A percentile compares a stretch with the other conserved stretches of the same genome.
phyloP scores from a whole-genome alignment of 768 basidiomycete species.

The Rhodotorula babjevae region DNA sequence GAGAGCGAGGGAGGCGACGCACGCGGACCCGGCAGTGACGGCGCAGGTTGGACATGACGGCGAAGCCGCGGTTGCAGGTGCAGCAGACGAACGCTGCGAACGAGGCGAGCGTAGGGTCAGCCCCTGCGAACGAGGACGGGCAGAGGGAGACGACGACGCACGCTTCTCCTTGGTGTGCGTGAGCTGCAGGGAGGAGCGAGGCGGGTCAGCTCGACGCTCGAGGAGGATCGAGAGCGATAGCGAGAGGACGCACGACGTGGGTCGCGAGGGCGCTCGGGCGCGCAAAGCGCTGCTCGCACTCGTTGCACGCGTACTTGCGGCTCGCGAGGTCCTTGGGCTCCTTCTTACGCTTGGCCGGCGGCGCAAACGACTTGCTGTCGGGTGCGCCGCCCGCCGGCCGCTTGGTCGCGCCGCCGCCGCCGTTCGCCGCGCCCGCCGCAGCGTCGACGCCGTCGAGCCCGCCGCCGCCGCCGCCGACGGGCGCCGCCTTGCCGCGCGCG shows the following conservation, averaged over 20 bases:
- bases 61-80: conserved; percentile 7
- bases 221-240: fast-evolving
- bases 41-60: conserved; percentile 23
- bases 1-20: neutral
- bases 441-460: neutral
- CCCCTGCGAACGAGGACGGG: too few relatives aligned
- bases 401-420: neutral
- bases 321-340: conserved; percentile 5
- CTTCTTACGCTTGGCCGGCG: neutral
- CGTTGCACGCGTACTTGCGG: conserved; percentile 9
- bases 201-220: neutral
- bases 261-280: conserved; percentile 16
- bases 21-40: conserved; percentile 14
- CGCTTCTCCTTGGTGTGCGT: conserved; percentile 21
- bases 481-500: neutral
- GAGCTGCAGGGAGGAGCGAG: neutral
- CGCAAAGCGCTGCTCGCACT: conserved; percentile 17
- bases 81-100: conserved; percentile 8
- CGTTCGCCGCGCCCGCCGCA: neutral
- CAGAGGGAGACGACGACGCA: neutral
- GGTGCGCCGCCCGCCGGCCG: neutral
- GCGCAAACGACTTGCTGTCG: neutral
- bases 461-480: neutral
- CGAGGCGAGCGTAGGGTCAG: neutral
- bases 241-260: neutral